phyloP scores from a whole-genome alignment of 768 basidiomycete species.

The Serendipita sp. region DNA sequence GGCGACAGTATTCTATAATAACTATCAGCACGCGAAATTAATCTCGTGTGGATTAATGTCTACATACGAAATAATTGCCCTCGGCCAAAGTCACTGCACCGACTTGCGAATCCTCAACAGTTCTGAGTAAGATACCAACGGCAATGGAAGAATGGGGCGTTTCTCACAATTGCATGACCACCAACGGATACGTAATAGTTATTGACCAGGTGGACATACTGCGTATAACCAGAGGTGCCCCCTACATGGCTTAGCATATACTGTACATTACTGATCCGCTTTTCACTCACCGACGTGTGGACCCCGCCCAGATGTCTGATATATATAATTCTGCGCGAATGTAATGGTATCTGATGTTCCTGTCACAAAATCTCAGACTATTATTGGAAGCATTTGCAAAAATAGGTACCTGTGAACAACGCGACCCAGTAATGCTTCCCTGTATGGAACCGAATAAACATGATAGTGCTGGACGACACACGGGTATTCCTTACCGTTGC shows the following conservation, averaged over 20 bases:
- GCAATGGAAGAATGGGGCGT: neutral
- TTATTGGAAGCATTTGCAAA: neutral
- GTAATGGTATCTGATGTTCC: slow-evolving; percentile 5
- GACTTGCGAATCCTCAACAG: neutral
- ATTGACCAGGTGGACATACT: slow-evolving; percentile 6
- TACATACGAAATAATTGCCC: slow-evolving; percentile 7
- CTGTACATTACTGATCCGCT: neutral
- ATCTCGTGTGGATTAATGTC: neutral
- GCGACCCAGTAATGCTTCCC: slow-evolving; percentile 7
- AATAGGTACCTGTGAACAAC: neutral
- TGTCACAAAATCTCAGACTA: neutral
- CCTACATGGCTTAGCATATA: neutral
- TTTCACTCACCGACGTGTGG: slow-evolving; percentile 1
- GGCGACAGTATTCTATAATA: neutral
- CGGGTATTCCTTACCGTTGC: neutral
- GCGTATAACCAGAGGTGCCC: slow-evolving; percentile 8
- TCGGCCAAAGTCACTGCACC: slow-evolving; percentile 5
- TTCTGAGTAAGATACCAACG: neutral
- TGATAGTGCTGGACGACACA: neutral
- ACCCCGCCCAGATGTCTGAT: slow-evolving; percentile 7
- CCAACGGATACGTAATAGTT: slow-evolving; percentile 8
- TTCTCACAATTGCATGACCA: slow-evolving; percentile 4
- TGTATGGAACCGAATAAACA: neutral
- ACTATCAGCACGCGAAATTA: neutral
- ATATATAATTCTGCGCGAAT: slow-evolving; percentile 3